These are phyloP conservation scores for Clitopilus passeckerianus DNA, from an alignment of 768 basidiomycete species.

Conservation along the genomic window DNA sequence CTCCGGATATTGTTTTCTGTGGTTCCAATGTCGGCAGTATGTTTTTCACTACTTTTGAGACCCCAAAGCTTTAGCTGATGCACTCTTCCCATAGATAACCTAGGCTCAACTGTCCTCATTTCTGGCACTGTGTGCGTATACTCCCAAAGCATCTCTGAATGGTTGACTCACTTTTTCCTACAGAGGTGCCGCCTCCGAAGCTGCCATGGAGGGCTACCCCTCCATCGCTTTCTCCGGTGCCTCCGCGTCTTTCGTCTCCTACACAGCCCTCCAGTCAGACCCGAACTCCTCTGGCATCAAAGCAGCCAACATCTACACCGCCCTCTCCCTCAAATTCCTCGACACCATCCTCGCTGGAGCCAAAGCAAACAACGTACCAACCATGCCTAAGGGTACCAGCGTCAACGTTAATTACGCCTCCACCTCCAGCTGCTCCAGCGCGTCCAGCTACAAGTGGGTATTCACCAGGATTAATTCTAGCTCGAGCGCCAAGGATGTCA, in stretches of 20 bases:
- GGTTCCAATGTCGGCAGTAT: conserved; percentile 29
- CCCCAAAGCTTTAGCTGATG: background rate
- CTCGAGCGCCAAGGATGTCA: conserved; percentile 29
- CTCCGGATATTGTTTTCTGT: conserved; percentile 31
- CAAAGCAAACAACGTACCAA: conserved; percentile 14
- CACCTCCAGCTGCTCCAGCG: conserved; percentile 29
- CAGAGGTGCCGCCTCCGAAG: conserved; percentile 47
- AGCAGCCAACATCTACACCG: conserved; percentile 37
- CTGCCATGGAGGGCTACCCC: conserved; percentile 43
- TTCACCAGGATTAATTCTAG: conserved; percentile 33
- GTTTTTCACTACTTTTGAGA: background rate
- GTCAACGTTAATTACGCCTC: conserved; percentile 51
- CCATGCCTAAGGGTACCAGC: conserved; percentile 34
- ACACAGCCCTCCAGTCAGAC: conserved; percentile 38
- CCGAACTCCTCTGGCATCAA: conserved; percentile 26
- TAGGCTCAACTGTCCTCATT: conserved; percentile 23
- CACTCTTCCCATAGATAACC: conserved; percentile 19
- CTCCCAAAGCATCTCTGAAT: background rate
- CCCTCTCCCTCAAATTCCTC: conserved; percentile 35
- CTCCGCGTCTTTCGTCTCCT: conserved; percentile 39
- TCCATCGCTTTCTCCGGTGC: conserved; percentile 44
- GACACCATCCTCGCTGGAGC: conserved; percentile 22
- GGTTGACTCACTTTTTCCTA: background rate
- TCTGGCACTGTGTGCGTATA: conserved; percentile 39
- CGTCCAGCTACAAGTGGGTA: conserved; percentile 35